These are phyloP conservation scores for Alternaria gaisen DNA, from an alignment of 2,329 filamentous ascomycete species.

Conservation along the genomic window DNA sequence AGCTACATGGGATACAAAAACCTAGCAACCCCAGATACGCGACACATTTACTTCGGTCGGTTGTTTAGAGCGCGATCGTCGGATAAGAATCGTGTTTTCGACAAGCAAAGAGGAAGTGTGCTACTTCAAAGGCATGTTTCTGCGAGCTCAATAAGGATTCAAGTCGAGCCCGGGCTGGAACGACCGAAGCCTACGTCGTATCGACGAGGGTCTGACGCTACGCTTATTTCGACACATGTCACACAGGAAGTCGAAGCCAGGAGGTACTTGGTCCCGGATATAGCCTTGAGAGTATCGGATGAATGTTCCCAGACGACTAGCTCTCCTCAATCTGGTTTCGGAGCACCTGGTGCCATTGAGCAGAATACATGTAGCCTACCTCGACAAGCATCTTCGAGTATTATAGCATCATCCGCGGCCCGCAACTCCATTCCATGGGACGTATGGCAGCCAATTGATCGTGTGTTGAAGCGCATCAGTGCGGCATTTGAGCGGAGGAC, in stretches of 20 bases:
- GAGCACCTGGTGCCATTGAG: background rate
- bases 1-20: slow-evolving; percentile 35
- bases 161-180: slow-evolving; percentile 37
- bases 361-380: slow-evolving; percentile 1
- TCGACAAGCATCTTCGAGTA: slow-evolving; percentile 17
- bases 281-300: background rate
- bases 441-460: slow-evolving; percentile 9
- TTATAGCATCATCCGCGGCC: background rate
- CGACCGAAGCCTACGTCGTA: slow-evolving; percentile 3
- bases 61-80: slow-evolving; percentile 38
- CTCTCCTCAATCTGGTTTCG: slow-evolving; percentile 14
- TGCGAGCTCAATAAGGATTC: slow-evolving; percentile 3
- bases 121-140: slow-evolving; percentile 22
- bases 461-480: slow-evolving; percentile 8
- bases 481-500: background rate
- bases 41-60: slow-evolving; percentile 33
- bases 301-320: slow-evolving; percentile 2
- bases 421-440: background rate
- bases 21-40: slow-evolving; percentile 27
- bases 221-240: background rate
- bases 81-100: slow-evolving; percentile 38
- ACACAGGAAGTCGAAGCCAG: background rate
- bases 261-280: background rate
- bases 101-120: slow-evolving; percentile 36
- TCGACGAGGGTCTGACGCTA: slow-evolving; percentile 11